Conservation (phyloP, 2,329 filamentous ascomycete genomes). For the Aspergillus hiratsukae region DNA sequence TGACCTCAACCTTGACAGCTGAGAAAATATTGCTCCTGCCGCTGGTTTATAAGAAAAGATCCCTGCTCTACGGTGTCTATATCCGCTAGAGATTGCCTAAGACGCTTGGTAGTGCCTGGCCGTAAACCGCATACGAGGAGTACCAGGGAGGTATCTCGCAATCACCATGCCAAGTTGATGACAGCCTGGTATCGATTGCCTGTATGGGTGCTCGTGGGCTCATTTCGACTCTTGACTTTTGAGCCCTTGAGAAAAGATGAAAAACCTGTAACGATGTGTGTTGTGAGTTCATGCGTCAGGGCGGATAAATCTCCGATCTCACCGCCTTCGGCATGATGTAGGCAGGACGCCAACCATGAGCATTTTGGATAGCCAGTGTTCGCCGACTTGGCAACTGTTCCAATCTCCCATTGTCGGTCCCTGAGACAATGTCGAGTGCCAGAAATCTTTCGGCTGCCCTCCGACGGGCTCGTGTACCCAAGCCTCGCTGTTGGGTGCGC, state of each 20-base stretch:
- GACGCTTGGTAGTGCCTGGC: no score
- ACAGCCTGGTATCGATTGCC: not conserved
- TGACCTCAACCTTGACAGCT: not conserved
- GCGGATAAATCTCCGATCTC: not conserved
- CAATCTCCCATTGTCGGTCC: not conserved
- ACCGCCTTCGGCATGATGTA: not conserved
- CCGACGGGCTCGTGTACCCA: constrained; percentile 31
- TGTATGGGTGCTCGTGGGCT: not conserved
- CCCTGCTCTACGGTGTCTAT: no score
- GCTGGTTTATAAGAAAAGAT: no score
- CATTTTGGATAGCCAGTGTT: constrained; percentile 10
- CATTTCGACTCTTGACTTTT: not conserved
- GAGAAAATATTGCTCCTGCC: no score
- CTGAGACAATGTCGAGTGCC: constrained; percentile 26
- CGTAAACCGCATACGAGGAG: no score
- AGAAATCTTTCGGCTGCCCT: constrained; percentile 29
- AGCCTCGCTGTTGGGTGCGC: constrained; percentile 20
- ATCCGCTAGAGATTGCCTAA: no score
- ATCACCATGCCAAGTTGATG: not conserved
- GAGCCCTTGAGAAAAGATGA: not conserved
- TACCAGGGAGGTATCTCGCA: no score
- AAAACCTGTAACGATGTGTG: not conserved
- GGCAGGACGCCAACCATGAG: not conserved
- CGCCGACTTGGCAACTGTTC: not conserved
- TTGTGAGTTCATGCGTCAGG: not conserved